phyloP scores from a whole-genome alignment of 176 grass and related monocot genomes.

The Eragrostis curvula region DNA sequence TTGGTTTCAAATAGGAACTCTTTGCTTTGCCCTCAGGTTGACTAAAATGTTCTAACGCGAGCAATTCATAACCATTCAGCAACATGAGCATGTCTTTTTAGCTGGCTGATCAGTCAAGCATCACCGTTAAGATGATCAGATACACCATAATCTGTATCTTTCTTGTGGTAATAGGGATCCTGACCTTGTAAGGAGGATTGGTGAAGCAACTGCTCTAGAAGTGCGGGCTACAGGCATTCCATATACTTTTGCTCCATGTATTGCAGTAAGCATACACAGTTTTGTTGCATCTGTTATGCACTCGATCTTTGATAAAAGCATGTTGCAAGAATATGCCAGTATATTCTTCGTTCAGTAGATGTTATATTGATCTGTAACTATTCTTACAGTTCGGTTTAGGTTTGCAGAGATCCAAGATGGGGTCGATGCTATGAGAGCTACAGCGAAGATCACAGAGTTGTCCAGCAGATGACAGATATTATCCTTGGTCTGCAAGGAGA shows the following conservation, averaged over 20 bases:
- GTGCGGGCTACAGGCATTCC: constrained; percentile 85
- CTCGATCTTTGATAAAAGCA: constrained; percentile 18
- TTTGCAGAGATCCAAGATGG: constrained; percentile 99
- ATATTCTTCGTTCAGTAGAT: constrained; percentile 34
- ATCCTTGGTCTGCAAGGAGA: constrained; percentile 95
- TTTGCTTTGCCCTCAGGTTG: neutral
- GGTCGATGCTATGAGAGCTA: constrained; percentile 96
- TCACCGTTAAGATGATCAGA: constrained; percentile 11
- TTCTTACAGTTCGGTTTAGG: constrained; percentile 53
- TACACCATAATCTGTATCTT: constrained; percentile 21
- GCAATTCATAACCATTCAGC: neutral
- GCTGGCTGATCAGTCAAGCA: neutral
- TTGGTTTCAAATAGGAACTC: neutral
- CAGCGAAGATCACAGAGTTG: constrained; percentile 86
- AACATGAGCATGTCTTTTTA: constrained; percentile 22
- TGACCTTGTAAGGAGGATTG: constrained; percentile 76
- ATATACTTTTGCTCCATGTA: constrained; percentile 90
- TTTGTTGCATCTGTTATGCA: constrained; percentile 28
- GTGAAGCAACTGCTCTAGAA: constrained; percentile 96
- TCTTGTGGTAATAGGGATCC: constrained; percentile 73
- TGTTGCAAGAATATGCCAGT: constrained; percentile 16
- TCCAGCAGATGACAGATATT: constrained; percentile 96
- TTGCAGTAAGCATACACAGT: constrained; percentile 75
- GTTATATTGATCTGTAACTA: constrained; percentile 27
- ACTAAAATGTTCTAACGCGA: neutral